phyloP scores from a whole-genome alignment of 371 early-diverging fungal genomes.

The Syncephalastrum sp. region DNA sequence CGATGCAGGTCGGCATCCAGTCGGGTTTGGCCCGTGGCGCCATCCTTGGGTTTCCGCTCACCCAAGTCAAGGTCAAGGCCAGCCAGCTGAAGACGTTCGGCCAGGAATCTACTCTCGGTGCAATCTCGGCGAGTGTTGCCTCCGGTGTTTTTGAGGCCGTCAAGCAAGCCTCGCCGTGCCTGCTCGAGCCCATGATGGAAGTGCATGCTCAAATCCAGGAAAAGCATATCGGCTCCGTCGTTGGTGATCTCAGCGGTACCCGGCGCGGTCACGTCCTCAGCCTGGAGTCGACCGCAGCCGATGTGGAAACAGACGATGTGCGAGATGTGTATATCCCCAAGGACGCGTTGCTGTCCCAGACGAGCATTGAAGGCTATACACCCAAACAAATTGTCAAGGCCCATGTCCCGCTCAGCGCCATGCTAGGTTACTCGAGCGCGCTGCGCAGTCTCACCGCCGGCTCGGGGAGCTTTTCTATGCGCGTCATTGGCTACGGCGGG shows the following conservation, averaged over 20 bases:
- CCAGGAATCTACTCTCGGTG: conserved; percentile 66
- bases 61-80: conserved; percentile 60
- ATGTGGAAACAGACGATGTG: conserved; percentile 28
- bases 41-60: conserved; percentile 78
- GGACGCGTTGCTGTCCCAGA: conserved; percentile 37
- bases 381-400: conserved; percentile 62
- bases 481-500: conserved; percentile 78
- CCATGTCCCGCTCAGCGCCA: conserved; percentile 76
- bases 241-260: conserved; percentile 78
- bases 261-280: conserved; percentile 74
- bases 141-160: conserved; percentile 65
- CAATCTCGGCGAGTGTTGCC: conserved; percentile 65
- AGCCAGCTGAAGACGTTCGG: conserved; percentile 56
- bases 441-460: conserved; percentile 89
- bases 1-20: conserved; percentile 69
- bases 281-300: conserved; percentile 26
- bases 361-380: conserved; percentile 34
- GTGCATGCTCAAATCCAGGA: conserved; percentile 72
- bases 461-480: conserved; percentile 80
- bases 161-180: conserved; percentile 47
- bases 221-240: conserved; percentile 74
- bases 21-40: conserved; percentile 80
- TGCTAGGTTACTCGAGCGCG: conserved; percentile 88
- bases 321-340: conserved; percentile 48
- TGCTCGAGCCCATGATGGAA: conserved; percentile 91